Evolutionary conservation across 768 basidiomycete genomes (phyloP).

Genomic region (Cyclocybe cylindracea): DNA sequence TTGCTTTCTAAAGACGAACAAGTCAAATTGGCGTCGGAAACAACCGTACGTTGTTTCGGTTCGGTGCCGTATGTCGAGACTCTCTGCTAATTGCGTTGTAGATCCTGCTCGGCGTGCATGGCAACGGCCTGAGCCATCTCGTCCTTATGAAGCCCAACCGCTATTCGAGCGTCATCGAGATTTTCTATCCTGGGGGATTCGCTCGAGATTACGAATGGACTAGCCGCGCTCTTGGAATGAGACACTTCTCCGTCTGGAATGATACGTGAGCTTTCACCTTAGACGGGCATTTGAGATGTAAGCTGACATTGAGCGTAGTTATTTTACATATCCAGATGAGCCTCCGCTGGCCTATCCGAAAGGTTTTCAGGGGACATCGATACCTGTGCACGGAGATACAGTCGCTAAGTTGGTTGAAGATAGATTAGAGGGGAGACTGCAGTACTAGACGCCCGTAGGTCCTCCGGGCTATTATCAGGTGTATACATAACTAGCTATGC

Average conservation of each 20-base stretch:
- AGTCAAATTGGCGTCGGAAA: slow-evolving; percentile 54
- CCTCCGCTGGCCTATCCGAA: slow-evolving; percentile 60
- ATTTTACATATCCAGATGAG: slow-evolving; percentile 41
- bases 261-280: slow-evolving; percentile 45
- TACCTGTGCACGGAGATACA: slow-evolving; percentile 64
- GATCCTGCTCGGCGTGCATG: slow-evolving; percentile 69
- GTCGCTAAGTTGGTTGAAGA: slow-evolving; percentile 70
- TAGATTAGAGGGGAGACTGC: slow-evolving; percentile 14
- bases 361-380: slow-evolving; percentile 73
- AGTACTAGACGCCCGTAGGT: slow-evolving; percentile 5
- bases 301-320: slow-evolving; percentile 7
- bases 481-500: background rate
- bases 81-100: slow-evolving; percentile 20
- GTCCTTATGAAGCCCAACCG: slow-evolving; percentile 73
- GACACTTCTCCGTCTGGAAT: slow-evolving; percentile 75
- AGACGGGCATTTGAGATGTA: background rate
- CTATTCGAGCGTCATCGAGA: slow-evolving; percentile 74
- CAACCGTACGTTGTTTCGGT: slow-evolving; percentile 50
- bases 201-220: slow-evolving; percentile 85
- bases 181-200: slow-evolving; percentile 76
- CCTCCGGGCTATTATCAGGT: background rate
- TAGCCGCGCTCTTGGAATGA: slow-evolving; percentile 61
- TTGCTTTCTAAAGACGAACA: slow-evolving; percentile 69
- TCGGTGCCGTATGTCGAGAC: background rate
- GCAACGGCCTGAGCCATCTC: slow-evolving; percentile 75